A percentile compares a stretch with the other conserved stretches of the same genome.
Conservation (phyloP, 73 alveolate genomes). For the Paramecium tetraurelia region DNA sequence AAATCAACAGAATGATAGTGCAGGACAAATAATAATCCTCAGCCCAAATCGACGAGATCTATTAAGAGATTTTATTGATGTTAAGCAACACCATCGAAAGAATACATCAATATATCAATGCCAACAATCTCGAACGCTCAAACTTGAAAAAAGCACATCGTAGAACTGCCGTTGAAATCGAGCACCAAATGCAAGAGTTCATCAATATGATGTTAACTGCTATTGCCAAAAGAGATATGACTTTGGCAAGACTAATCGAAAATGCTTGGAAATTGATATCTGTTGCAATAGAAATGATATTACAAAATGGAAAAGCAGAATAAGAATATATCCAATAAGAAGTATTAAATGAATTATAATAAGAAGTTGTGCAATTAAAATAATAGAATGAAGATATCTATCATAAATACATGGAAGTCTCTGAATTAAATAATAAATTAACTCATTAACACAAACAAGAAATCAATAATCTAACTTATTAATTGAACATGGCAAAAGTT, state of each 20-base stretch:
- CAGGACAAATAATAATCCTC: neutral
- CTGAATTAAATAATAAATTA: neutral
- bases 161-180: constrained; percentile 26
- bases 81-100: neutral
- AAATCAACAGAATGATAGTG: neutral
- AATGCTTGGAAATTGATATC: neutral
- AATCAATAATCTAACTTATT: neutral
- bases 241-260: neutral
- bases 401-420: neutral
- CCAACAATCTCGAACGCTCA: neutral
- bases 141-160: neutral
- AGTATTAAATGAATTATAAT: neutral
- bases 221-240: neutral
- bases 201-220: constrained; percentile 23
- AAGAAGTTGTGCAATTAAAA: neutral
- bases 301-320: neutral
- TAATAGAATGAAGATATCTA: neutral
- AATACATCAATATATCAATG: neutral
- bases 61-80: neutral
- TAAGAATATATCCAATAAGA: neutral
- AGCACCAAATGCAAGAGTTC: neutral
- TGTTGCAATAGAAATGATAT: neutral
- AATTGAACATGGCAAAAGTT: neutral
- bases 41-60: neutral
- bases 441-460: neutral